These are phyloP conservation scores for Epichloe glyceriae DNA, from an alignment of 2,329 filamentous ascomycete genomes.

Conservation along the genomic window DNA sequence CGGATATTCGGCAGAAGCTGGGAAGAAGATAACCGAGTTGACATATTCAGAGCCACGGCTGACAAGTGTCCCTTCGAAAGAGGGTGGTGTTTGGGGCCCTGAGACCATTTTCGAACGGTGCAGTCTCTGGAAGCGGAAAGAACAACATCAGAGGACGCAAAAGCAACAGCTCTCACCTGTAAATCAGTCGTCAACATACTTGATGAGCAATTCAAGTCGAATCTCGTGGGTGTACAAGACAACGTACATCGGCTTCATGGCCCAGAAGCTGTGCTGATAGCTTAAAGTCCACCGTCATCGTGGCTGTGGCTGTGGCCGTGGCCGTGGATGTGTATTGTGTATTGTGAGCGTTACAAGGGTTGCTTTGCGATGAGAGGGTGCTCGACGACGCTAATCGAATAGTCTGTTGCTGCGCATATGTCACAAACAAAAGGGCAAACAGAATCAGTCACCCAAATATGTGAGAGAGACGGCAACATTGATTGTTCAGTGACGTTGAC, in stretches of 20 bases:
- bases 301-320: conserved; percentile 3
- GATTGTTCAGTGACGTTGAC: neutral
- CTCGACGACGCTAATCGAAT: neutral
- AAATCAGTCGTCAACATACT: neutral
- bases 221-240: neutral
- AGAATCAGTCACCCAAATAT: neutral
- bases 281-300: conserved; percentile 75
- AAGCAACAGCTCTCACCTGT: conserved; percentile 77
- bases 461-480: neutral
- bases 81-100: conserved; percentile 49
- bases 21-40: conserved; percentile 69
- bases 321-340: neutral
- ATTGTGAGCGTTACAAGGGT: neutral
- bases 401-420: neutral
- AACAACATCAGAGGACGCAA: conserved; percentile 57
- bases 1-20: conserved; percentile 53
- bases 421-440: neutral
- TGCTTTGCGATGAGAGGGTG: neutral
- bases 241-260: conserved; percentile 82
- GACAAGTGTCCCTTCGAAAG: conserved; percentile 65
- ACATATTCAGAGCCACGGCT: conserved; percentile 75
- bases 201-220: neutral
- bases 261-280: conserved; percentile 80
- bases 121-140: conserved; percentile 85
- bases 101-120: conserved; percentile 78